These are phyloP conservation scores for Xylariaceae sp. DNA, from an alignment of 2,329 filamentous ascomycete genomes.

Conservation along the genomic window DNA sequence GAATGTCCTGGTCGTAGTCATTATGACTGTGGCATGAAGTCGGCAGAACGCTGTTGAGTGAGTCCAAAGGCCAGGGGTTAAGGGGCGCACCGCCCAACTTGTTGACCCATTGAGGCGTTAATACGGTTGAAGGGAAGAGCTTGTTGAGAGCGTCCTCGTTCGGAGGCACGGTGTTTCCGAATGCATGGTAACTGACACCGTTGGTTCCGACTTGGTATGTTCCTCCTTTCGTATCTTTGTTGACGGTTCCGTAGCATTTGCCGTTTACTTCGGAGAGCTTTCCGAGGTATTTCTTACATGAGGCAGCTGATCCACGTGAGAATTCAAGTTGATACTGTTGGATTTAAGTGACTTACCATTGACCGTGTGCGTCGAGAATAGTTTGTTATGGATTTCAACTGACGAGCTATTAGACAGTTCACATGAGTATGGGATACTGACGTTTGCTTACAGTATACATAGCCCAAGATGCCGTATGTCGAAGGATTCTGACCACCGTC, in stretches of 20 bases:
- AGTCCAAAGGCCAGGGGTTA: conserved; percentile 28
- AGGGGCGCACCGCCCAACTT: conserved; percentile 25
- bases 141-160: conserved; percentile 28
- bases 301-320: conserved; percentile 21
- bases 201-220: conserved; percentile 29
- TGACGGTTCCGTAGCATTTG: conserved; percentile 24
- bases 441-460: conserved; percentile 27
- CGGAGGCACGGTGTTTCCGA: conserved; percentile 24
- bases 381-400: conserved; percentile 32
- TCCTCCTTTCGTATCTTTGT: conserved; percentile 29
- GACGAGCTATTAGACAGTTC: not conserved
- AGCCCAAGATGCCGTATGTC: conserved; percentile 28
- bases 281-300: conserved; percentile 26
- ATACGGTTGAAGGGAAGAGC: conserved; percentile 20
- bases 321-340: not conserved
- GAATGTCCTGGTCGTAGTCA: conserved; percentile 28
- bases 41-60: conserved; percentile 24
- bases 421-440: not conserved
- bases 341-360: conserved; percentile 20
- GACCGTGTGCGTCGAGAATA: conserved; percentile 23
- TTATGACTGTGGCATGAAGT: conserved; percentile 29
- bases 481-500: conserved; percentile 24
- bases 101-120: conserved; percentile 24
- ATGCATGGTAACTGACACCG: conserved; percentile 28
- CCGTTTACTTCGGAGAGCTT: conserved; percentile 23